Conservation (phyloP, 441 rosid genomes). For the Mallotus repandus region DNA sequence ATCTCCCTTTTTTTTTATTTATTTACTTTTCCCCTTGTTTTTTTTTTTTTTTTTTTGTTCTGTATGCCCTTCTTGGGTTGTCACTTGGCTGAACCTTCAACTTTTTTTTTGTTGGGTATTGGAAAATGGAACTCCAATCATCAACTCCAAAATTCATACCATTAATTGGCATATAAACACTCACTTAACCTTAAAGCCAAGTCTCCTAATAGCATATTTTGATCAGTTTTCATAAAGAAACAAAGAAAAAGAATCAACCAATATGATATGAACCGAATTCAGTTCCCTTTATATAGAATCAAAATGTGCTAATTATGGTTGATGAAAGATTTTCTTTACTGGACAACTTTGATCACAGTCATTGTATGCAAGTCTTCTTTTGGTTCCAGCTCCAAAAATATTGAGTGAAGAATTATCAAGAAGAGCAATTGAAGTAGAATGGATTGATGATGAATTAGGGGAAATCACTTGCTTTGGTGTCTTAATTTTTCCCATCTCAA, state of each 20-base stretch:
- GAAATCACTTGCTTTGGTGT: slow-evolving; percentile 45
- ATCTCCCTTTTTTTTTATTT: slow-evolving; percentile 26
- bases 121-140: slow-evolving; percentile 41
- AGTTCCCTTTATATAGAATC: slow-evolving; percentile 13
- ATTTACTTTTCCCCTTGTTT: slow-evolving; percentile 28
- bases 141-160: slow-evolving; percentile 32
- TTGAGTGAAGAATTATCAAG: slow-evolving; percentile 27
- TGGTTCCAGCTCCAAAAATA: slow-evolving; percentile 41
- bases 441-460: slow-evolving; percentile 25
- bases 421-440: slow-evolving; percentile 27
- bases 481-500: slow-evolving; percentile 45
- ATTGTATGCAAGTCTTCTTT: slow-evolving; percentile 59
- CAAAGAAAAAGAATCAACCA: slow-evolving; percentile 9
- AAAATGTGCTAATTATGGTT: slow-evolving; percentile 21
- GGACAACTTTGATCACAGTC: slow-evolving; percentile 41
- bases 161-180: slow-evolving; percentile 34
- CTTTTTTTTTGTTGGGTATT: slow-evolving; percentile 24
- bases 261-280: slow-evolving; percentile 24
- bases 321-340: slow-evolving; percentile 41
- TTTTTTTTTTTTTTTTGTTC: no score
- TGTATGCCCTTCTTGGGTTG: slow-evolving; percentile 27
- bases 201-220: slow-evolving; percentile 21
- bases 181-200: slow-evolving; percentile 30
- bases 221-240: slow-evolving; percentile 20
- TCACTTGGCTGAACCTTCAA: slow-evolving; percentile 21